Evolutionary conservation across 2,329 filamentous ascomycete species (phyloP).

Genomic region (Cladobotryum mycophilum): DNA sequence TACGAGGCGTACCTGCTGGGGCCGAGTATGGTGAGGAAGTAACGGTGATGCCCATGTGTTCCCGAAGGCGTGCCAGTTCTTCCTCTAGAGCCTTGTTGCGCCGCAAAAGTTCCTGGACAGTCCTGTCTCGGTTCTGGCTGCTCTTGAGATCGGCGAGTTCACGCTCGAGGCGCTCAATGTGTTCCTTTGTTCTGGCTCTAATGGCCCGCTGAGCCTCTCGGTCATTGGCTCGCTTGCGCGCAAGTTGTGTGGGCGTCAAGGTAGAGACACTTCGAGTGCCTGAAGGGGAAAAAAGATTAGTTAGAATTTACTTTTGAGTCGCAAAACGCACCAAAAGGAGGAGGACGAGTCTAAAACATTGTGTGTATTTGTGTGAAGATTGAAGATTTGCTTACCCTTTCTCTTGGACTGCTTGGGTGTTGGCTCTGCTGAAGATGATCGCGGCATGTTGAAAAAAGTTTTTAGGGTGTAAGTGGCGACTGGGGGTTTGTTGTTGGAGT

Average conservation of each 20-base stretch:
- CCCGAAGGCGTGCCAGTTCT: constrained; percentile 41
- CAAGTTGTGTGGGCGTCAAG: constrained; percentile 80
- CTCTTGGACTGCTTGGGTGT: constrained; percentile 37
- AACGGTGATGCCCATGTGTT: constrained; percentile 38
- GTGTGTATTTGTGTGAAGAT: no score
- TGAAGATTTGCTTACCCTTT: constrained; percentile 35
- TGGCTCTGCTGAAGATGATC: constrained; percentile 38
- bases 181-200: constrained; percentile 76
- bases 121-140: constrained; percentile 41
- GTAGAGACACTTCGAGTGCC: constrained; percentile 75
- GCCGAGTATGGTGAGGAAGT: constrained; percentile 35
- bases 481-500: no score
- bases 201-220: constrained; percentile 85
- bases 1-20: constrained; percentile 31
- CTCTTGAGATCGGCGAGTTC: constrained; percentile 65
- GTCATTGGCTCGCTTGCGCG: constrained; percentile 86
- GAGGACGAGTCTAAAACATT: neutral
- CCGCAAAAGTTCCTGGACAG: constrained; percentile 45
- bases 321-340: neutral
- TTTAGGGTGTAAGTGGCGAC: neutral
- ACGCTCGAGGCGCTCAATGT: constrained; percentile 72
- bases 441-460: constrained; percentile 27
- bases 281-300: constrained; percentile 14
- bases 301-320: neutral
- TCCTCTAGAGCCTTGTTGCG: constrained; percentile 50